Evolutionary conservation across 768 basidiomycete genomes (phyloP).

Genomic region (Tricholoma sp.): DNA sequence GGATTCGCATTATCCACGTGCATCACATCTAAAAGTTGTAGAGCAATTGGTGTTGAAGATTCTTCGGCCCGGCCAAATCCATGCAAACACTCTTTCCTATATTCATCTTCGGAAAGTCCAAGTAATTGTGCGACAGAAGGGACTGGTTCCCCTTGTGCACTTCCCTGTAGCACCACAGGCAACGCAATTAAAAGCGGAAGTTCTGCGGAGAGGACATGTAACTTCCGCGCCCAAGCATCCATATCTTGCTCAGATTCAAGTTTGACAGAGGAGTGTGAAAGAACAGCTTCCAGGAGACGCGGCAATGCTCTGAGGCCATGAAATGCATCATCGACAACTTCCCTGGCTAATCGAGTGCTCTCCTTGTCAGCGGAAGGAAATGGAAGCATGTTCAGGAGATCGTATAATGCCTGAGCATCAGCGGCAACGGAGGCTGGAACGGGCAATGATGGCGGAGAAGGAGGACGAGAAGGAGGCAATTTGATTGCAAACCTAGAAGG

Average conservation of each 20-base stretch:
- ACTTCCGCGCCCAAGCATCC: slow-evolving; percentile 32
- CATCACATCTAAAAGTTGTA: slow-evolving; percentile 50
- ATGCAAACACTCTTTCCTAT: slow-evolving; percentile 61
- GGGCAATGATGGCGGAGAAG: slow-evolving; percentile 45
- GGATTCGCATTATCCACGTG: slow-evolving; percentile 25
- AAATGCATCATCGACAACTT: slow-evolving; percentile 79
- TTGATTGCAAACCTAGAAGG: slow-evolving; percentile 63
- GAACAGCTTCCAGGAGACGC: slow-evolving; percentile 50
- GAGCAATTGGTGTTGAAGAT: slow-evolving; percentile 54
- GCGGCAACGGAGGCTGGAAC: slow-evolving; percentile 39
- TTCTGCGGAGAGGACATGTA: slow-evolving; percentile 53
- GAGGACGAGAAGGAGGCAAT: slow-evolving; percentile 61
- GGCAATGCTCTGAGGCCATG: slow-evolving; percentile 55
- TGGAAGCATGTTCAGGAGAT: slow-evolving; percentile 57
- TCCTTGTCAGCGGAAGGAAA: slow-evolving; percentile 49
- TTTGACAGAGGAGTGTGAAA: slow-evolving; percentile 17
- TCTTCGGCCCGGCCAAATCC: slow-evolving; percentile 81
- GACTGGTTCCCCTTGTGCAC: slow-evolving; percentile 31
- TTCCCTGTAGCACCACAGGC: slow-evolving; percentile 56
- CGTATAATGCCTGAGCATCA: slow-evolving; percentile 60
- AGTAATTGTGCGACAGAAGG: slow-evolving; percentile 50
- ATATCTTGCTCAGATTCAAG: slow-evolving; percentile 13
- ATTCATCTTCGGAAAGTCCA: slow-evolving; percentile 55
- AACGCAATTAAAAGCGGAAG: slow-evolving; percentile 73
- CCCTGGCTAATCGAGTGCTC: slow-evolving; percentile 54